A percentile compares a stretch with the other conserved stretches of the same genome.
phyloP scores from a whole-genome alignment of 495 filamentous ascomycete species.

The Aspergillus saccharolyticus region DNA sequence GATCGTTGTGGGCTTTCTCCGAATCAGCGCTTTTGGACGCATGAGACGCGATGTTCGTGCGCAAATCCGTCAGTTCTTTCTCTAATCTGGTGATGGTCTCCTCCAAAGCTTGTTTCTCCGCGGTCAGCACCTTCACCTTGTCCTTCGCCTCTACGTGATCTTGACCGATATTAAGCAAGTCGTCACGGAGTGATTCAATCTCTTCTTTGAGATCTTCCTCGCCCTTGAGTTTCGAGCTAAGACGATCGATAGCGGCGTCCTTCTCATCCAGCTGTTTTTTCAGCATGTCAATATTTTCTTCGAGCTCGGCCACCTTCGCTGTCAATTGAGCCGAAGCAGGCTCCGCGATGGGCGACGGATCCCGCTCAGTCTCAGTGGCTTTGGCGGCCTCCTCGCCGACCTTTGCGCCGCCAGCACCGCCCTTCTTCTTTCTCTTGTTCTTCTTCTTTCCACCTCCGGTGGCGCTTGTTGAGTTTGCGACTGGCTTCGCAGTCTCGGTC shows the following conservation, averaged over 20 bases:
- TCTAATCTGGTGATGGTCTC: constrained; percentile 62
- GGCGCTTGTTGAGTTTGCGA: constrained; percentile 20
- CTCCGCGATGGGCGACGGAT: constrained; percentile 18
- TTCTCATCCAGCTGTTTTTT: constrained; percentile 65
- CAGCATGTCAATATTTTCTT: constrained; percentile 49
- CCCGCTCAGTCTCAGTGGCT: constrained; percentile 22
- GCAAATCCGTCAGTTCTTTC: constrained; percentile 55
- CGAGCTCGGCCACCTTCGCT: constrained; percentile 38
- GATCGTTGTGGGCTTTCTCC: constrained; percentile 50
- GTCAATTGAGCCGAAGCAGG: constrained; percentile 16
- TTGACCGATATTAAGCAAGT: constrained; percentile 66
- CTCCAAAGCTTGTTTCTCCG: constrained; percentile 56
- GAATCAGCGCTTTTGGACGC: constrained; percentile 43
- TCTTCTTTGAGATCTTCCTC: constrained; percentile 82
- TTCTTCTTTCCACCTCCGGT: constrained; percentile 60
- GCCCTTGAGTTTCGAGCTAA: constrained; percentile 62
- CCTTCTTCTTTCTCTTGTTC: constrained; percentile 79
- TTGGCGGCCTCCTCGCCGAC: constrained; percentile 37
- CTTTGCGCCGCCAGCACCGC: constrained; percentile 41
- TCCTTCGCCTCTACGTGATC: constrained; percentile 82
- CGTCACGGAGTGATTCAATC: constrained; percentile 76
- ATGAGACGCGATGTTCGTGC: constrained; percentile 46
- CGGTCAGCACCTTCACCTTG: constrained; percentile 61
- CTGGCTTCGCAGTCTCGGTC: constrained; percentile 18
- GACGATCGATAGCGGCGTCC: constrained; percentile 60